Evolutionary conservation across 2,329 filamentous ascomycete genomes (phyloP).

Genomic region (Aspergillus luchuensis): DNA sequence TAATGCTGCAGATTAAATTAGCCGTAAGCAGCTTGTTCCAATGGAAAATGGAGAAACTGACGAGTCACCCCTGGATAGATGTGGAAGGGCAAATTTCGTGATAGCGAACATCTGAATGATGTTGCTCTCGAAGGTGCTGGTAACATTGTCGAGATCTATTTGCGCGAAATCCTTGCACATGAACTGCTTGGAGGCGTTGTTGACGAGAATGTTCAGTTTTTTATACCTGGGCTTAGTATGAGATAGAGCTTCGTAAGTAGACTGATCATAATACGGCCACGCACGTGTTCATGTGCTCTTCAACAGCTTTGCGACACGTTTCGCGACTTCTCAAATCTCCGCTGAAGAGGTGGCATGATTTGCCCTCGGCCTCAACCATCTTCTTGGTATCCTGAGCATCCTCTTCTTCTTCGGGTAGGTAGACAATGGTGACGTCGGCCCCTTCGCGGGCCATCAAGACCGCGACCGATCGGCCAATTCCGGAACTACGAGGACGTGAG

Average conservation of each 20-base stretch:
- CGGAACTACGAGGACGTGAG: slow-evolving; percentile 43
- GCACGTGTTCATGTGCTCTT: slow-evolving; percentile 56
- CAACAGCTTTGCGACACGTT: slow-evolving; percentile 54
- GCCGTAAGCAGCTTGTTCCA: background rate
- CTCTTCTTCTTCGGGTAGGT: slow-evolving; percentile 58
- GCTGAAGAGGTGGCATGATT: slow-evolving; percentile 51
- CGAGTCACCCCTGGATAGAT: slow-evolving; percentile 56
- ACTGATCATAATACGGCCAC: background rate
- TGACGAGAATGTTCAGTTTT: slow-evolving; percentile 55
- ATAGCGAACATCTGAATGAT: slow-evolving; percentile 62
- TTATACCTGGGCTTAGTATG: slow-evolving; percentile 15
- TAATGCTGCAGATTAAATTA: slow-evolving; percentile 45
- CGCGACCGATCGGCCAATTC: slow-evolving; percentile 58
- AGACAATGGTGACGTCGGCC: slow-evolving; percentile 58
- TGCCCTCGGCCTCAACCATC: slow-evolving; percentile 55
- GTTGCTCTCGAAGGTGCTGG: slow-evolving; percentile 60
- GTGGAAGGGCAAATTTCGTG: slow-evolving; percentile 58
- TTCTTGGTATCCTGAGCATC: slow-evolving; percentile 59
- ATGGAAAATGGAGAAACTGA: slow-evolving; percentile 27
- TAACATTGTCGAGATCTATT: slow-evolving; percentile 57
- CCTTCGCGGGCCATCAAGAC: slow-evolving; percentile 61
- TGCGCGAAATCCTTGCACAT: slow-evolving; percentile 56
- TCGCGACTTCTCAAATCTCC: slow-evolving; percentile 54
- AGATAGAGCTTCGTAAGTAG: slow-evolving; percentile 33
- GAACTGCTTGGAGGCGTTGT: slow-evolving; percentile 61